phyloP scores from a whole-genome alignment of 768 basidiomycete species.

The Leccinum broughii region DNA sequence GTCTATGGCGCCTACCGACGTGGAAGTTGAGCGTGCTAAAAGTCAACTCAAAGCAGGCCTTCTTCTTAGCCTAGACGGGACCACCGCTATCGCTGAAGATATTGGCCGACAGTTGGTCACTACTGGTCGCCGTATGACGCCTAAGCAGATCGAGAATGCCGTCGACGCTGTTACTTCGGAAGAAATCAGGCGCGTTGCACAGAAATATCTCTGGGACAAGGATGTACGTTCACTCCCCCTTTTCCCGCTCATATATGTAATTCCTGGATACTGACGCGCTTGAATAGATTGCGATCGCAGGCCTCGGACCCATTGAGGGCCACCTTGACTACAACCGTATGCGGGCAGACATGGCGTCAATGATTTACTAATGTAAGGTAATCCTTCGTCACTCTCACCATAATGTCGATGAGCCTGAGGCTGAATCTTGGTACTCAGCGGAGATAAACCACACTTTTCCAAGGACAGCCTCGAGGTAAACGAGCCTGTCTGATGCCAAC shows the following conservation, averaged over 20 bases:
- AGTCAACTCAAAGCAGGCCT: slow-evolving; percentile 96
- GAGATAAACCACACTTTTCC: neutral
- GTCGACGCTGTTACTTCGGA: slow-evolving; percentile 85
- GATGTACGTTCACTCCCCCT: slow-evolving; percentile 56
- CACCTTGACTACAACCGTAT: slow-evolving; percentile 93
- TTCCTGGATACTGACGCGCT: slow-evolving; percentile 6
- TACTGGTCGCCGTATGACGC: slow-evolving; percentile 84
- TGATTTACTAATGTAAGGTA: slow-evolving; percentile 54
- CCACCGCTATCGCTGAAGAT: slow-evolving; percentile 95
- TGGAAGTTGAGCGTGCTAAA: slow-evolving; percentile 96
- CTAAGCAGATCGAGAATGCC: slow-evolving; percentile 90
- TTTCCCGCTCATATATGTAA: slow-evolving; percentile 14
- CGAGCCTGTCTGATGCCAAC: no score
- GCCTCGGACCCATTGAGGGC: slow-evolving; percentile 87
- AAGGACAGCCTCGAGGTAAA: no score
- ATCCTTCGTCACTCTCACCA: neutral
- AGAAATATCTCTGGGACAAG: slow-evolving; percentile 97
- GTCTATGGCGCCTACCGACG: slow-evolving; percentile 79
- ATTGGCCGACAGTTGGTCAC: slow-evolving; percentile 98
- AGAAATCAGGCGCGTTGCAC: slow-evolving; percentile 92
- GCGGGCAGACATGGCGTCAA: slow-evolving; percentile 78
- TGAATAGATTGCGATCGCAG: slow-evolving; percentile 76
- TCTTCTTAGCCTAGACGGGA: slow-evolving; percentile 87
- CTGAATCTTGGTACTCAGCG: no score
- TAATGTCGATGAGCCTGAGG: neutral